Evolutionary conservation across 352 stramenopile species (phyloP), one percentile per base, ranked within the genome.

Genomic region (Phytophthora brassicae): DNA sequence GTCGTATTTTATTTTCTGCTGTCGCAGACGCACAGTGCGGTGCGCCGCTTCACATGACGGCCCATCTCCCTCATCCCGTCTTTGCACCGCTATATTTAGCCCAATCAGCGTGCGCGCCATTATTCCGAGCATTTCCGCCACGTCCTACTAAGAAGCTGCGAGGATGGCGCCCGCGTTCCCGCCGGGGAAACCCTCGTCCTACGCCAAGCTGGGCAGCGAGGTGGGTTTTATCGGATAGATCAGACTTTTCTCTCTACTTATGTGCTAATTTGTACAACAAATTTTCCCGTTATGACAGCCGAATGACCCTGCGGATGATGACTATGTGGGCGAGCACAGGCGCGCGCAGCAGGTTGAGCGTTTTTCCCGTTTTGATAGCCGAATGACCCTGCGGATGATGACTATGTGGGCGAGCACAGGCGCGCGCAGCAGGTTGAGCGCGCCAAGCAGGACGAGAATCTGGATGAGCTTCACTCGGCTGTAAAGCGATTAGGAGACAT

Each of bases 401-500:
- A 90, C 72, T 84, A 81, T 41, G 72, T 83, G 11, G 22, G 19
- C 13, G 67, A 75, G 8, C 76, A 92, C 31, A 73, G 64, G 22
- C 60, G 66, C n/a, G 69, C 78, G 54, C 83, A 90, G 50, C 80
- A 92, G 69, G 16, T 83, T 17, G 85, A 94, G 60, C 83, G 83
- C 22, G 74, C 91, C 53, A 92, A 92, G 67, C 85, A 94, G 55
- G 85, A 94, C 46, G 85, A 94, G 59, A 92, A 70, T 63, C 60
- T 94, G 33, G 85, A 92, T 48, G 70, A 91, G 59, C 69, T 94
- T 53, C 81, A 91, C 51, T 78, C 74, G 16, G 81, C 83, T 13
- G 85, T 94, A 22, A 94, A 92, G 67, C 77, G 84, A 9, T 67
- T 94, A 33, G 83, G 85, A 24, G 84, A 89, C 59, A 90, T 94